Base-by-base conservation (phyloP, 176 grass and related monocot genomes). In the Areca catechu region DNA sequence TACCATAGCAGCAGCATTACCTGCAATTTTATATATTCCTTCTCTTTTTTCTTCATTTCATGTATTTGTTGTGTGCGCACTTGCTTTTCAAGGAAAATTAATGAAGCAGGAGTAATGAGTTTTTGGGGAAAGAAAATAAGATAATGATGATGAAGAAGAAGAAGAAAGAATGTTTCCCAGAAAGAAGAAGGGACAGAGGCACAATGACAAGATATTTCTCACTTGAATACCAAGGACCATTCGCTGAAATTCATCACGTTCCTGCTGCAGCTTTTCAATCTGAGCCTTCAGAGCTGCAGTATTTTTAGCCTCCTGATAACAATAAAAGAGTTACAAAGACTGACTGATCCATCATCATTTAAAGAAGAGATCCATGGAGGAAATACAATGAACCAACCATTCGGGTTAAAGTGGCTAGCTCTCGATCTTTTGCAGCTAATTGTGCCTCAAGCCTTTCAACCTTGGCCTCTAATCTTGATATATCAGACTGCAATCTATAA, bases 201-300 rank as follows among this genome's bases (percentile, higher is more conserved):
- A 53, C 5, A 53, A 61, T 37, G 54, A 22, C 10, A 49, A 59
- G 3, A 72, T 61, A 56, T 50, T 63, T 79, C 19, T 43, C 65
- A 98, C 94, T 84, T 98, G 94, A 76, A 92, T 98, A 53, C 94
- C 88, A 55, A 98, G 92, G 60, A 98, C 86, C 94, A 98, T 92
- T 68, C 92, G 92, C 65, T 98, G 94, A 65, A 81, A 98, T 85
- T 98, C 94, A 63, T 98, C 94, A 37, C 88, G 76, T 68, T 98
- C 94, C 63, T 98, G 94, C 52, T 92, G 88, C 48, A 98, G 56
- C 69, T 98, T 98, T 28, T 98, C 94, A 55, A 98, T 89, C 20
- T 98, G 94, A 72, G 88, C 71, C 77, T 92, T 98, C 63, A 98
- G 63, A 67, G 76, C 50, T 74, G 94, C 88, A 10, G 72, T 80